Evolutionary conservation across 306 rosid species (phyloP), one percentile per base, ranked within the genome.

Genomic region (Begonia loranthoides): DNA sequence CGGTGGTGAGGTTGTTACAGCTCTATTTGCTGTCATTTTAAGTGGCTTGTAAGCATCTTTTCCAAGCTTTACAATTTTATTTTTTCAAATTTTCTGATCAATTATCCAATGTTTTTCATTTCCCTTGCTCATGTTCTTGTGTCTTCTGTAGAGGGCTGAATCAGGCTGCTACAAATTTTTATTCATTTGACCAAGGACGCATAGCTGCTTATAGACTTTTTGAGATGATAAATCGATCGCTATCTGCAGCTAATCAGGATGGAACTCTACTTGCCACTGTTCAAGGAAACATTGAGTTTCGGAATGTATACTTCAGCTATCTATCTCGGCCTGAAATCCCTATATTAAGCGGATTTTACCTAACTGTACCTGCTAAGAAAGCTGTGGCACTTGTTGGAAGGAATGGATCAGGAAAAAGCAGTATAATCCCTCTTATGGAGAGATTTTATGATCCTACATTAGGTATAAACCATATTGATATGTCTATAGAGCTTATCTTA

Each of bases 321-420:
- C 87, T 86, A 57, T 92, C 99, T 63, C 96, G 99, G 66, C 99
- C 99, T 11, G 99, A 92, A 81, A 92, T 92, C 73, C 96, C 99
- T 52, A 92, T 92, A 59, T 79, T 92, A 77, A 86, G 99, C 78
- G 96, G 94, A 36, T 92, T 92, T 76, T 92, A 80, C 79, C 94
- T 92, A 68, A 73, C 94, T 13, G 99, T 92, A 57, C 99, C 99
- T 70, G 94, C 99, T 55, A 92, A 86, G 82, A 92, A 92, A 73
- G 79, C 99, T 11, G 99, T 92, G 70, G 99, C 99, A 56, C 99
- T 92, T 55, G 99, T 92, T 41, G 99, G 99, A 63, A 80, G 94
- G 71, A 92, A 86, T 77, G 99, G 99, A 54, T 92, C 99, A 58
- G 99, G 99, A 56, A 92, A 92, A 66, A 92, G 99, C 66, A 92